Base-by-base conservation (phyloP, 2,329 filamentous ascomycete genomes). In the Aspergillus tanneri region DNA sequence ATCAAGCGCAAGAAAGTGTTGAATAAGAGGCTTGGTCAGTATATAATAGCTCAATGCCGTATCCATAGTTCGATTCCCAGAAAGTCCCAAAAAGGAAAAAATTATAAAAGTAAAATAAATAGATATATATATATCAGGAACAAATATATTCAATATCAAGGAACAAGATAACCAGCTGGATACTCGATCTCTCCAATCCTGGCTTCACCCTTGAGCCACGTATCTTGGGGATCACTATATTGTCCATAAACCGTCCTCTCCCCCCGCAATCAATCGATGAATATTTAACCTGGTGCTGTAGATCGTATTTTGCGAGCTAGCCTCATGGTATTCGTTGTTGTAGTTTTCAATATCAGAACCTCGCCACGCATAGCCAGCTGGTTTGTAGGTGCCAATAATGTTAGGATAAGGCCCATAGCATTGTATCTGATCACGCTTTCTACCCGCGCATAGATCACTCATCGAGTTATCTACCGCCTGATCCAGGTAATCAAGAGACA, bases 331-430 rank as follows among this genome's bases (percentile, higher is more conserved):
- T 19, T 58, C 49, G 19, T 47, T 46, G 9, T 47, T 51, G 18
- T 59, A 53, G 23, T 52, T 37, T 22, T 64, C 47, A 35, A 67
- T 65, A 50, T 67, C 62, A 35, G 60, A 64, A 41, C 60, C 55
- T 22, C 66, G 47, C 49, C 59, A 57, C 6, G 46, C 25, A 6
- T 45, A 46, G 6, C 77, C 77, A 0, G 66, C 66, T 0, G 69
- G 58, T 2, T 72, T 64, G 50, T 77, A 72, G 12, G 76, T 72
- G n/a, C 75, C 68, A 56, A 80, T 76, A 3, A 80, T 58, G 23
- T 67, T 64, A 0, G 75, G 77, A 67, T 50, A 79, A 34, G 60
- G 76, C 72, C 36, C 64, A 68, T 43, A 71, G 65, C 47, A 69
- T 52, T 32, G 61, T 56, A 41, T 68, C 36, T 53, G 55, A 12